Evolutionary conservation across 208 protist species (phyloP), one percentile per base, ranked within the genome.

Genomic region (Herpetomonas samuelpessoai): DNA sequence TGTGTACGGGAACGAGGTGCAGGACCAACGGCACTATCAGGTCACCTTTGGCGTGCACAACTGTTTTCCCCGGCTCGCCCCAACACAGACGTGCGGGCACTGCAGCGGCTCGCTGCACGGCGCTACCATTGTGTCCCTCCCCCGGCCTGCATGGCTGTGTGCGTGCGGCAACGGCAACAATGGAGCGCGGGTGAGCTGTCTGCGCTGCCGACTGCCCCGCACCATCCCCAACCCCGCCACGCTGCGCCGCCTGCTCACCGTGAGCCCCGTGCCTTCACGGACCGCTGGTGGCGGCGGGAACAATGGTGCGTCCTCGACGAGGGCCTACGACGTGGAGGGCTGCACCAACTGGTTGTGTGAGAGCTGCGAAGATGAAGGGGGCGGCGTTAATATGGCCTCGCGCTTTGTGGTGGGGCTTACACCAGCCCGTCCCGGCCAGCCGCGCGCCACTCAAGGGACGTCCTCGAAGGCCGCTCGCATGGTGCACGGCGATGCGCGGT

Each of bases 341-440:
- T 76, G 79, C 63, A 88, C 82, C 29, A 79, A 75, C 58, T 93
- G 86, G 83, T 70, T 78, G 47, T 93, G 86, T 35, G 77, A 81
- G 60, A 45, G 58, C n/a, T 93, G 86, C 58, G 70, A 74, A 22
- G 65, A 41, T 41, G n/a, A n/a, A n/a, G n/a, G n/a, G n/a, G 35
- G 35, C 35, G 35, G 73, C 21, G 65, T 93, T 14, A 93, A 93
- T 53, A 71, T 46, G 41, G 80, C 83, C 9, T 79, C 82, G 2
- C 64, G 62, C 1, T 74, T 80, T 50, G 62, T 87, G 22, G 72
- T 86, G 0, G 60, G 61, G 16, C 31, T 78, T 24, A n/a, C n/a
- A n/a, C n/a, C n/a, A n/a, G n/a, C 47, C 19, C 12, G 16, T n/a
- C n/a, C n/a, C n/a, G n/a, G n/a, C n/a, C n/a, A n/a, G n/a, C n/a